phyloP scores from a whole-genome alignment of 331 rosid species.

The Erythrophleum ivorense region DNA sequence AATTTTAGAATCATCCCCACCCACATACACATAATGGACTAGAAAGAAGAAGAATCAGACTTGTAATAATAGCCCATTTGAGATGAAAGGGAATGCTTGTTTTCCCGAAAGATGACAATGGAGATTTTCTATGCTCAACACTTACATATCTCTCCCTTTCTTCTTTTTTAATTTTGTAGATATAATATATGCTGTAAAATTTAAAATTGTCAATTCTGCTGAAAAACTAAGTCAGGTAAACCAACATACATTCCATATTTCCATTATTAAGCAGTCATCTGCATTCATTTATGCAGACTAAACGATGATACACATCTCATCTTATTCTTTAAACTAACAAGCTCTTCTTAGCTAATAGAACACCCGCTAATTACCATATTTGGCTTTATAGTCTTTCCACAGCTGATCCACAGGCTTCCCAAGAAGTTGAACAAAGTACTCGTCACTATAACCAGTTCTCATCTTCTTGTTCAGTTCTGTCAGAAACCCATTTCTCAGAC shows the following conservation, averaged over 20 bases:
- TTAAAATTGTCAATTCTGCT: neutral
- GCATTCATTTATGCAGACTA: neutral
- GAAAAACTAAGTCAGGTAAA: neutral
- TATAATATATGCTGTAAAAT: neutral
- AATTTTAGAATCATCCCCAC: neutral
- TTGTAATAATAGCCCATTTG: neutral
- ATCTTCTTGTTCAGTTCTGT: conserved; percentile 46
- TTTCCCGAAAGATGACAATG: neutral
- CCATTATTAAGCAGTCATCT: neutral
- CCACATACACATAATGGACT: neutral
- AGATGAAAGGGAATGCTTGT: neutral
- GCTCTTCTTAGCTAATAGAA: neutral
- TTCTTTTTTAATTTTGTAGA: neutral
- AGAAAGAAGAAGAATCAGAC: neutral
- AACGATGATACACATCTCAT: neutral
- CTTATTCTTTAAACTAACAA: neutral
- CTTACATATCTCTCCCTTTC: neutral
- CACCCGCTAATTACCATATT: conserved; percentile 10
- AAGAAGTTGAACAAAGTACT: conserved; percentile 33
- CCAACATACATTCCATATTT: neutral
- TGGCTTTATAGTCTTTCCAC: conserved; percentile 44
- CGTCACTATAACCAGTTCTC: conserved; percentile 37
- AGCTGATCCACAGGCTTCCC: conserved; percentile 48
- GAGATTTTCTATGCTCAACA: neutral
- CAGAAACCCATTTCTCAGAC: conserved; percentile 42